phyloP scores from a whole-genome alignment of 2,329 filamentous ascomycete species.

The Botrytis squamosa region DNA sequence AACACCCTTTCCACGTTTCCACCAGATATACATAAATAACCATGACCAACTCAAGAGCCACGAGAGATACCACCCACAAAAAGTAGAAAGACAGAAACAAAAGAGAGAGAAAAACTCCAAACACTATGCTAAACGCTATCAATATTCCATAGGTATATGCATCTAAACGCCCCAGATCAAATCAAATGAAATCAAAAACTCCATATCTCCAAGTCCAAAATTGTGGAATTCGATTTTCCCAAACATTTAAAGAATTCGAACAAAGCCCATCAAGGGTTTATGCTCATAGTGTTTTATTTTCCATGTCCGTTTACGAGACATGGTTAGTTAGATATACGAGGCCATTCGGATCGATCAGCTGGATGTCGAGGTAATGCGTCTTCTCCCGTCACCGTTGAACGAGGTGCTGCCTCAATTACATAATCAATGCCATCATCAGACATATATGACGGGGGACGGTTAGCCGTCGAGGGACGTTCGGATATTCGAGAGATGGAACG shows the following conservation, averaged over 20 bases:
- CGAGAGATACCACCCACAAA: background rate
- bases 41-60: background rate
- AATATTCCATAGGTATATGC: conserved; percentile 12
- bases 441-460: conserved; percentile 71
- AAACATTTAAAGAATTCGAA: background rate
- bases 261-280: conserved; percentile 17
- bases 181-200: background rate
- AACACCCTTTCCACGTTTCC: background rate
- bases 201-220: background rate
- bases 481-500: conserved; percentile 25
- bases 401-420: conserved; percentile 64
- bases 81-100: background rate
- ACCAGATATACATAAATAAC: background rate
- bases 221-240: background rate
- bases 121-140: conserved; percentile 15
- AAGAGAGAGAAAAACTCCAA: background rate
- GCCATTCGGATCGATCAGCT: conserved; percentile 42
- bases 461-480: conserved; percentile 36
- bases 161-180: conserved; percentile 3
- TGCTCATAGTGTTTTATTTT: background rate
- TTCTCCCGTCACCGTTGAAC: conserved; percentile 53
- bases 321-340: background rate
- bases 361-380: conserved; percentile 50
- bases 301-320: background rate
- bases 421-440: conserved; percentile 75